These are phyloP conservation scores for Colletotrichum sp. DNA, from an alignment of 2,329 filamentous ascomycete species.

Conservation along the genomic window DNA sequence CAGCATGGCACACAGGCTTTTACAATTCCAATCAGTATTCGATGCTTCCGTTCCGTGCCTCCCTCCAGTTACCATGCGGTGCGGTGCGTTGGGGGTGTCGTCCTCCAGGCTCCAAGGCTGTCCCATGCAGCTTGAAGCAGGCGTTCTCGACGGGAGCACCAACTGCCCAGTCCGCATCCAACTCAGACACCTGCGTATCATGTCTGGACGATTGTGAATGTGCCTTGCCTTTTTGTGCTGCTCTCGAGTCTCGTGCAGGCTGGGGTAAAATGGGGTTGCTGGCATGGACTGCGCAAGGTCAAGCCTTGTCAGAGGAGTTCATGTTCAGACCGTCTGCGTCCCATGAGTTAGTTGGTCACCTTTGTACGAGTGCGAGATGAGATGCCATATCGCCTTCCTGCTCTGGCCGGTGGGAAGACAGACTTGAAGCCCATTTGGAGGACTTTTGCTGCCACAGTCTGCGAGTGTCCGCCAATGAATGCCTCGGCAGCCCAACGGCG, in stretches of 20 bases:
- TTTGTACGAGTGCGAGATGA: neutral
- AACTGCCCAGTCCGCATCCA: neutral
- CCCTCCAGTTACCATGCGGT: neutral
- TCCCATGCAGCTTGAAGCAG: conserved; percentile 9
- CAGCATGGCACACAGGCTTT: neutral
- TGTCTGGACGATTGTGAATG: neutral
- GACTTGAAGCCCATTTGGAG: neutral
- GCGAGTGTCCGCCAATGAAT: neutral
- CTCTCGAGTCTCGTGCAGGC: neutral
- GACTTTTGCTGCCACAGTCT: neutral
- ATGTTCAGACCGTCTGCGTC: conserved; percentile 12
- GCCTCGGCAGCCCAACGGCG: neutral
- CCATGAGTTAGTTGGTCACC: neutral
- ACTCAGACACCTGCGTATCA: conserved; percentile 5
- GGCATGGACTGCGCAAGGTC: neutral
- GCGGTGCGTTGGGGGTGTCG: neutral
- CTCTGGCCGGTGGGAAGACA: neutral
- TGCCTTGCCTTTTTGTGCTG: neutral
- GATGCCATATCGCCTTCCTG: neutral
- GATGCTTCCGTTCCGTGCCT: neutral
- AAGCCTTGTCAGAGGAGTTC: neutral
- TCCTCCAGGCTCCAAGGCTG: neutral
- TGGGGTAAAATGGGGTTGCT: neutral
- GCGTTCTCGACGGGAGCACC: conserved; percentile 2
- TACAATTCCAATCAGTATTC: neutral